phyloP scores from a whole-genome alignment of 2,329 filamentous ascomycete genomes.

The Amauroascus verrucosus region DNA sequence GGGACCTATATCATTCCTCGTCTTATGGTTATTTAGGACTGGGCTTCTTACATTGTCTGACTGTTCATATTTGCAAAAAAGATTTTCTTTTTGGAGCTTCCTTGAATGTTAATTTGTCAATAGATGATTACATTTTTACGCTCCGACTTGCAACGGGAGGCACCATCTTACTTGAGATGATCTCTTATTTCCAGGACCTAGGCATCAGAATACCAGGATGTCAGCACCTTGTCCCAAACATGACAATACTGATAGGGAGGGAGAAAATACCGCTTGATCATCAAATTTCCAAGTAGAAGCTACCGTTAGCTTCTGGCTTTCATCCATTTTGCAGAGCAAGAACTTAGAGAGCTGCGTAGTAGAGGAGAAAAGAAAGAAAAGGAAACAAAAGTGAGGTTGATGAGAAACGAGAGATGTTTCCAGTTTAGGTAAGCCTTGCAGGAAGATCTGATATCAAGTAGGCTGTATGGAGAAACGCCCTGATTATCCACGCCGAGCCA shows the following conservation, averaged over 20 bases:
- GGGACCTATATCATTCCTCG: background rate
- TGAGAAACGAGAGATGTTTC: background rate
- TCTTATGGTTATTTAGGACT: background rate
- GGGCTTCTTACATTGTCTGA: constrained; percentile 17
- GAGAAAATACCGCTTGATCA: constrained; percentile 22
- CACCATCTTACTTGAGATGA: constrained; percentile 22
- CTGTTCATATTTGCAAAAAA: constrained; percentile 20
- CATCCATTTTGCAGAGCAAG: constrained; percentile 13
- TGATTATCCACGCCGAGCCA: background rate
- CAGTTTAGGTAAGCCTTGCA: background rate
- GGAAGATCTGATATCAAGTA: background rate
- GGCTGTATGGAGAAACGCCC: background rate
- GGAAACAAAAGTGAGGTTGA: too few species aligned
- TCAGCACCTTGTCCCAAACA: background rate
- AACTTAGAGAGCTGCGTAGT: too few species aligned
- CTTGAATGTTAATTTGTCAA: background rate
- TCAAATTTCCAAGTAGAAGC: constrained; percentile 29
- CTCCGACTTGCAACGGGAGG: too few species aligned
- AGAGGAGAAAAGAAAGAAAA: too few species aligned
- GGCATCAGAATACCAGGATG: background rate
- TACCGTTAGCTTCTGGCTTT: constrained; percentile 20
- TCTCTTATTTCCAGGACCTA: constrained; percentile 22
- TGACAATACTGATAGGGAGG: background rate
- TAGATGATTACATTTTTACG: background rate
- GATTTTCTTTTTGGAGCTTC: background rate